Base-by-base conservation (phyloP, 495 filamentous ascomycete genomes). In the Rostrohypoxylon terebratum region DNA sequence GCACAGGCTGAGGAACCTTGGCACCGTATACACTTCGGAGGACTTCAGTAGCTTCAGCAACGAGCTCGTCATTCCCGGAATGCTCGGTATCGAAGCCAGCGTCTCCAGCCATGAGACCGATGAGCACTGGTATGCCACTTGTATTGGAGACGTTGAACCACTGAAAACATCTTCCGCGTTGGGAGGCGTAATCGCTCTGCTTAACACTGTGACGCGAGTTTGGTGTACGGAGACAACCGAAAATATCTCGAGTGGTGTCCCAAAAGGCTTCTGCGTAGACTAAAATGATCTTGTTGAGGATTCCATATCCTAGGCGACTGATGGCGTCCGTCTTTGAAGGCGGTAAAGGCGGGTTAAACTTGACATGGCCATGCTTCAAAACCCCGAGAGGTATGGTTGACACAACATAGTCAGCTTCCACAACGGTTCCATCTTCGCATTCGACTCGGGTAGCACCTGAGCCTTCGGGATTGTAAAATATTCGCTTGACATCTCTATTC, bases 71-170 rank as follows among this genome's bases (percentile, higher is more conserved):
- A 75, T 97, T 92, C 54, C 87, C 84, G 9, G 87, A 90, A 47
- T 81, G 83, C 80, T 99, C 96, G 1, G 93, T 92, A 69, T 97
- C 89, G 67, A 91, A 90, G 28, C 94, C 96, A n/a, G 96, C 92
- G 74, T 98, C 92, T 18, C 96, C 96, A 45, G 94, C 94, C 96
- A 99, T 98, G 34, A 99, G 87, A 16, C 94, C 96, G 48, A 98
- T 87, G 16, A 99, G 83, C 4, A 92, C 91, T 3, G 96, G 96
- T 34, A 94, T 84, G 5, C 96, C 96, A 54, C 92, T 93, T 2
- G 93, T 96, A 66, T 93, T 92, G 64, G 93, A 89, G 64, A 93
- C 92, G 76, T 99, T 98, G 89, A 97, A 98, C 87, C 97, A 98
- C 72, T 98, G 87, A 75, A 98, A 99, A 82, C 96, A 97, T 9